A percentile compares a stretch with the other conserved stretches of the same genome.
Conservation (phyloP, 768 basidiomycete species). For the Panaeolus papilionaceus region DNA sequence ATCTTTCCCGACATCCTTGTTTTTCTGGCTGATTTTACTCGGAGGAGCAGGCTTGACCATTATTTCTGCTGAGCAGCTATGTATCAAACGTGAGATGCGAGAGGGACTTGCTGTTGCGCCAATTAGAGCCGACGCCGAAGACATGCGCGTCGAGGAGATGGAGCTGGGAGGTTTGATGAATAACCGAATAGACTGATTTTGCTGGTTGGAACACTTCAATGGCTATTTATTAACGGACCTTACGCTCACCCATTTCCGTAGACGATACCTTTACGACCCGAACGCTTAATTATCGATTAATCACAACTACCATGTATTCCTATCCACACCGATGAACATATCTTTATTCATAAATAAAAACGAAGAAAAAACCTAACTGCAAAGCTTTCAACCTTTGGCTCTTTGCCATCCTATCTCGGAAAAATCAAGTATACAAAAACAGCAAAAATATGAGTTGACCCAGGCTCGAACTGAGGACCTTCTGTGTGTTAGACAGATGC, state of each 20-base stretch:
- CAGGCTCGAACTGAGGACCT: slow-evolving; percentile 44
- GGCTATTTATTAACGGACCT: background rate
- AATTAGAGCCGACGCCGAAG: slow-evolving; percentile 52
- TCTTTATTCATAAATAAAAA: background rate
- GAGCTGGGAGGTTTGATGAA: slow-evolving; percentile 54
- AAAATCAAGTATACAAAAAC: background rate
- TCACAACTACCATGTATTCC: background rate
- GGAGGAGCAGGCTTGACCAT: slow-evolving; percentile 76
- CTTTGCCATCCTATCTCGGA: background rate
- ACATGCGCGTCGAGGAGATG: slow-evolving; percentile 61
- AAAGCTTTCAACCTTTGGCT: too few species aligned
- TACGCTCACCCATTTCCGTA: background rate
- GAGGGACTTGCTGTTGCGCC: slow-evolving; percentile 73
- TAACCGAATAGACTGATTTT: slow-evolving; percentile 42
- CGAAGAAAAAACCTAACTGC: background rate
- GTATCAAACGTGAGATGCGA: slow-evolving; percentile 88
- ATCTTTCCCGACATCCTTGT: slow-evolving; percentile 84
- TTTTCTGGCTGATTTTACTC: slow-evolving; percentile 90
- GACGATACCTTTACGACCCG: background rate
- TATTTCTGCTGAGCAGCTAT: slow-evolving; percentile 87
- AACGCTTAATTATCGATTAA: background rate
- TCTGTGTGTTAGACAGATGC: slow-evolving; percentile 79
- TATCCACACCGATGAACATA: background rate
- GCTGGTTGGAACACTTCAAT: slow-evolving; percentile 10
- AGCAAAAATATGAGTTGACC: slow-evolving; percentile 37